Percentiles rank a stretch among this genome's conserved stretches.
phyloP scores from a whole-genome alignment of 768 basidiomycete species.

The Krasilnikovozyma curviuscula region DNA sequence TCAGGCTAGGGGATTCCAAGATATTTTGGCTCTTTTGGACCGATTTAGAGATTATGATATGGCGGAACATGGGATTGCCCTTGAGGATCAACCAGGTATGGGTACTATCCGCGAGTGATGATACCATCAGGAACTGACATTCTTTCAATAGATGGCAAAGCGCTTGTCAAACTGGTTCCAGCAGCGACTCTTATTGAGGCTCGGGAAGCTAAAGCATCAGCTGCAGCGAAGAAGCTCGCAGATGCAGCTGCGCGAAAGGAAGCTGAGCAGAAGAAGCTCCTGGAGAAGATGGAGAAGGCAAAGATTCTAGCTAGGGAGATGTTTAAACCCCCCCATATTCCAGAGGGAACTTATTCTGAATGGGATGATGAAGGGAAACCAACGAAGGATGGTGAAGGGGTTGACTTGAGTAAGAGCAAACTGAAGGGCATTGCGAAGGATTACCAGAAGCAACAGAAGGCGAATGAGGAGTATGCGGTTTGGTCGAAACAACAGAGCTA shows the following conservation, averaged over 20 bases:
- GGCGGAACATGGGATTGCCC: constrained; percentile 79
- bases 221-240: constrained; percentile 50
- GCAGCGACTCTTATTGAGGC: constrained; percentile 61
- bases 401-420: constrained; percentile 62
- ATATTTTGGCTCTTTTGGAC: constrained; percentile 73
- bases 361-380: constrained; percentile 80
- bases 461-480: constrained; percentile 50
- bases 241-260: constrained; percentile 23
- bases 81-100: constrained; percentile 88
- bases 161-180: constrained; percentile 77
- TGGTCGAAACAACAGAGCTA: constrained; percentile 16
- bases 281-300: constrained; percentile 70
- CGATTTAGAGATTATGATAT: constrained; percentile 73
- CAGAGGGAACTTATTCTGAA: constrained; percentile 50
- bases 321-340: constrained; percentile 65
- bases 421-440: constrained; percentile 61
- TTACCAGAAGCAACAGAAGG: constrained; percentile 49
- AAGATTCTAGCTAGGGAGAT: constrained; percentile 50
- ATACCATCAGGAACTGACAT: background rate
- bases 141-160: constrained; percentile 59
- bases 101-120: too few relatives aligned
- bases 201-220: constrained; percentile 70
- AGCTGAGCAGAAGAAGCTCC: constrained; percentile 16
- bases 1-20: too few relatives aligned
- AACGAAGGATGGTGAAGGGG: constrained; percentile 60